A percentile compares a stretch with the other conserved stretches of the same genome.
Evolutionary conservation across 495 filamentous ascomycete species (phyloP).

Genomic region (Ramalina peruviana): DNA sequence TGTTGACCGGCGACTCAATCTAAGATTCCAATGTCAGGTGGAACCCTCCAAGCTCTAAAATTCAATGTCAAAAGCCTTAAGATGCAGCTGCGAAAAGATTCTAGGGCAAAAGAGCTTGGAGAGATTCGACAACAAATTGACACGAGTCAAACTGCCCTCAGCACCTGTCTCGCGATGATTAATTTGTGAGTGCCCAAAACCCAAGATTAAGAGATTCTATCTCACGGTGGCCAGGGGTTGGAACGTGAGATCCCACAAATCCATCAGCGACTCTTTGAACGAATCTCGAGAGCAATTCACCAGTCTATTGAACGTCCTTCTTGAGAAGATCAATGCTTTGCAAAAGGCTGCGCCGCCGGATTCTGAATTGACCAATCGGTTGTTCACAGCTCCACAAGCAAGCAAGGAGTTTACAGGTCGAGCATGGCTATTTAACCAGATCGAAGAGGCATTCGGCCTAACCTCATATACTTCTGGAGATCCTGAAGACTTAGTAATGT

Average conservation of each 20-base stretch:
- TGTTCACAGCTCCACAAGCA: not conserved
- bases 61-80: too few relatives aligned
- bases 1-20: too few relatives aligned
- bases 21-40: too few relatives aligned
- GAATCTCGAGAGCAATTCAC: not conserved
- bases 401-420: constrained; percentile 15
- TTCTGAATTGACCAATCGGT: not conserved
- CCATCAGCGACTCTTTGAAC: not conserved
- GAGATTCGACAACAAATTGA: too few relatives aligned
- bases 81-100: too few relatives aligned
- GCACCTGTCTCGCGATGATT: too few relatives aligned
- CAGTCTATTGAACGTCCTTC: not conserved
- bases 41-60: too few relatives aligned
- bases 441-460: not conserved
- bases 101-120: too few relatives aligned
- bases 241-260: not conserved
- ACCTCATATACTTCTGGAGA: not conserved
- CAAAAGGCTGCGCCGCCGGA: not conserved
- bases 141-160: too few relatives aligned
- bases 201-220: too few relatives aligned
- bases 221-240: too few relatives aligned
- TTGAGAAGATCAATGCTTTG: not conserved
- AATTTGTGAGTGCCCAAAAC: too few relatives aligned
- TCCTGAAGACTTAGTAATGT: not conserved
- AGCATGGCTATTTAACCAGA: not conserved